Evolutionary conservation across 1,284 basidiomycete genomes (phyloP).

Genomic region (Peniophora sp.): DNA sequence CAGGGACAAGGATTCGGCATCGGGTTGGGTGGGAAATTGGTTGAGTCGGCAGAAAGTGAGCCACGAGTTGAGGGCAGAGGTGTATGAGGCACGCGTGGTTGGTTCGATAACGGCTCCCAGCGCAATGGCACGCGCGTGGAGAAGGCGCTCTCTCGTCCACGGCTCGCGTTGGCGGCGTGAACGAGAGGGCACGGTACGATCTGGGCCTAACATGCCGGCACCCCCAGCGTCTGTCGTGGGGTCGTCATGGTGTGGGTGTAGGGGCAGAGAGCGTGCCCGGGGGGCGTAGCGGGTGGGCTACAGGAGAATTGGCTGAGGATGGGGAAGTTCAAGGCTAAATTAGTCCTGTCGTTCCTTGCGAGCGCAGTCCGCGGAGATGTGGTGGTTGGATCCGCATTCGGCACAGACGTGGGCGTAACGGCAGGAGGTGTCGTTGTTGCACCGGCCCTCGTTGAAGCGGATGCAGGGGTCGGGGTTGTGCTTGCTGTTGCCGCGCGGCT

Average conservation of each 20-base stretch:
- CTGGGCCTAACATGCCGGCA: background rate
- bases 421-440: background rate
- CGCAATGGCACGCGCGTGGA: constrained; percentile 22
- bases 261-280: constrained; percentile 11
- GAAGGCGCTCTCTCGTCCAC: constrained; percentile 25
- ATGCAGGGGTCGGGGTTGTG: background rate
- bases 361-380: background rate
- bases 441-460: background rate
- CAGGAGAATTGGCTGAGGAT: constrained; percentile 20
- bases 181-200: background rate
- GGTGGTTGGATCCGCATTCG: background rate
- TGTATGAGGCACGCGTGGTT: constrained; percentile 20
- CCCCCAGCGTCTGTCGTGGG: constrained; percentile 19
- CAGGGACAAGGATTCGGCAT: constrained; percentile 24
- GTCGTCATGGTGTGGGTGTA: constrained; percentile 16
- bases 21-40: constrained; percentile 22
- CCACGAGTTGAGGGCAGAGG: constrained; percentile 28
- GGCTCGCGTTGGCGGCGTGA: constrained; percentile 13
- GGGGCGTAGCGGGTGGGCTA: constrained; percentile 8
- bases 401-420: background rate
- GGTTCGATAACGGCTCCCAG: constrained; percentile 24
- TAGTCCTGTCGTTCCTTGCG: background rate
- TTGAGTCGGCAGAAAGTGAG: constrained; percentile 27
- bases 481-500: background rate
- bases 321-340: constrained; percentile 7